phyloP scores from a whole-genome alignment of 805 yeast genomes.

The Saccharomycopsis synnaedendra region DNA sequence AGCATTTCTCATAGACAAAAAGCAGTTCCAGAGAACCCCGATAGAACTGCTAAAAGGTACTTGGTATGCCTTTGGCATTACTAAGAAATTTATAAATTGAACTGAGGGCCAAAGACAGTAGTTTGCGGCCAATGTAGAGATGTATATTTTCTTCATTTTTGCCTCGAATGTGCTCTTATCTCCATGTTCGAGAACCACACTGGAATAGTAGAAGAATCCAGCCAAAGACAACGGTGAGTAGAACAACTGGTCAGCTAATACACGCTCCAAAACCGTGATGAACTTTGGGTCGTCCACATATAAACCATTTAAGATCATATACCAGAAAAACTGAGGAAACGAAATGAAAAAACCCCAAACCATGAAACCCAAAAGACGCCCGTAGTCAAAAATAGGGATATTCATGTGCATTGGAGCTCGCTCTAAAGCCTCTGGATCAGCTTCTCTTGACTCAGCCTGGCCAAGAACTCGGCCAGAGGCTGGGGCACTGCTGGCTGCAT shows the following conservation, averaged over 20 bases:
- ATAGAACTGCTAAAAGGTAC: slow-evolving; percentile 85
- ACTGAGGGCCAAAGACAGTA: slow-evolving; percentile 77
- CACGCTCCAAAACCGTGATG: slow-evolving; percentile 77
- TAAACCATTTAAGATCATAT: slow-evolving; percentile 62
- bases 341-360: slow-evolving; percentile 82
- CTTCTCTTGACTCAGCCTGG: slow-evolving; percentile 14
- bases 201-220: slow-evolving; percentile 74
- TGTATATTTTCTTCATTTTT: slow-evolving; percentile 56
- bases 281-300: slow-evolving; percentile 76
- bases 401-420: slow-evolving; percentile 14
- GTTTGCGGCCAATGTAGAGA: slow-evolving; percentile 56
- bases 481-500: slow-evolving; percentile 17
- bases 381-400: slow-evolving; percentile 40
- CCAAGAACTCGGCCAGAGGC: neutral
- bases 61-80: slow-evolving; percentile 63
- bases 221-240: slow-evolving; percentile 81
- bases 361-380: slow-evolving; percentile 68
- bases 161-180: slow-evolving; percentile 47
- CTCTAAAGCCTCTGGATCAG: neutral
- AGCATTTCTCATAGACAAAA: slow-evolving; percentile 71
- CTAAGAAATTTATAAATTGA: slow-evolving; percentile 61
- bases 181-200: slow-evolving; percentile 69
- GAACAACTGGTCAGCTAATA: slow-evolving; percentile 78
- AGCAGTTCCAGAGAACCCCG: slow-evolving; percentile 92
- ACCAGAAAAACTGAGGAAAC: slow-evolving; percentile 83